A percentile compares a stretch with the other conserved stretches of the same genome.
Conservation (phyloP, 2,329 filamentous ascomycete species). For the Pyricularia sp. region DNA sequence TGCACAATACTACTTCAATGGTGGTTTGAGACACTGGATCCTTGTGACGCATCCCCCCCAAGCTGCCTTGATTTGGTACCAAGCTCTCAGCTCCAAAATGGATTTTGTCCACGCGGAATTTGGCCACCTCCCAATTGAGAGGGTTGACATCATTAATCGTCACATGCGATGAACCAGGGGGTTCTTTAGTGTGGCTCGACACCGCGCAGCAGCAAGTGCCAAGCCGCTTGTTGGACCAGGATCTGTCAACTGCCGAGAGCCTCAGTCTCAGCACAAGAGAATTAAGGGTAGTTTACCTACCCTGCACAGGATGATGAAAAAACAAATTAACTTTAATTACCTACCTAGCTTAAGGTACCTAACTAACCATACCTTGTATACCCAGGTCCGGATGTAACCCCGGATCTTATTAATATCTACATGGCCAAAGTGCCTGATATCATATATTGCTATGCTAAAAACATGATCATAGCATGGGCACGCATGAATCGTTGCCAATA, state of each 20-base stretch:
- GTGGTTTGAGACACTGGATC: not conserved
- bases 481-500: too few relatives aligned
- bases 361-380: too few relatives aligned
- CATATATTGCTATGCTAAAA: too few relatives aligned
- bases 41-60: not conserved
- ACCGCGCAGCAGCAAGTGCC: not conserved
- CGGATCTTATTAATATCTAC: too few relatives aligned
- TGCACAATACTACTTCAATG: not conserved
- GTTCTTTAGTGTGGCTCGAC: not conserved
- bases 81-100: not conserved
- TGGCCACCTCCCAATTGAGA: not conserved
- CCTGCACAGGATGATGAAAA: not conserved
- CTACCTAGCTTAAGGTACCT: too few relatives aligned
- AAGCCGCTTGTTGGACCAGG: not conserved
- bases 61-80: not conserved
- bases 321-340: too few relatives aligned
- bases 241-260: not conserved
- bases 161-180: constrained; percentile 1
- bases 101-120: not conserved
- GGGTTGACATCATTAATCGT: constrained; percentile 1
- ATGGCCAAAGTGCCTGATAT: too few relatives aligned
- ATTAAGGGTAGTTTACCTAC: too few relatives aligned
- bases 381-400: too few relatives aligned
- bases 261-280: not conserved
- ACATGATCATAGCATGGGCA: too few relatives aligned